Base-by-base conservation (phyloP, 176 grass and related monocot genomes). In the Themeda triandra region DNA sequence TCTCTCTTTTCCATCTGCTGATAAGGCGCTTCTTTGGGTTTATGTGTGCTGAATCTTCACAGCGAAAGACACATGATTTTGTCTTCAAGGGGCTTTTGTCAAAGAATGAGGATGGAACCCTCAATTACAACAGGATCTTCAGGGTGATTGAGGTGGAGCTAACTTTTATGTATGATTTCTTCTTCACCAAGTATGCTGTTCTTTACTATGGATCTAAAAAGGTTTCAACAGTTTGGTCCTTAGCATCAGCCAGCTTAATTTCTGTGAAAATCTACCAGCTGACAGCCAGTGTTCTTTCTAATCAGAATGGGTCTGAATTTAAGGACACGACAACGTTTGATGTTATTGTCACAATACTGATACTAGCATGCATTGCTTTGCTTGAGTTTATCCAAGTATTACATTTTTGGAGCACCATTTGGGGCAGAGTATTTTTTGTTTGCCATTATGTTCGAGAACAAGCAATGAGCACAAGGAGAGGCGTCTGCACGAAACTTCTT, bases 1-100 rank as follows among this genome's bases (percentile, higher is more conserved):
- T 86, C 77, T 80, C 77, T 24, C 85, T 86, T 31, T 86, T 74
- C 5, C 68, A 74, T 40, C 32, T 80, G 23, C 11, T 86, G 31
- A 64, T 41, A 40, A 65, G 77, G 84, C 84, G 77, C n/a, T 80
- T 66, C 17, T 86, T 86, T 73, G 84, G 77, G 31, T 86, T 80
- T 11, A 1, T 2, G 0, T 80, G 30, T 15, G 67, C 10, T 0
- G 84, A 86, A 49, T 73, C 68, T 33, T 48, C 68, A 9, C 42
- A 31, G 1, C 14, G 15, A 4, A 86, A 71, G 69, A 29, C 77
- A 11, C 77, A 73, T 41, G 68, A 80, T 80, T 80, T 86, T 2
- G 68, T 86, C 10, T 73, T 86, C 4, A 53, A 86, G 23, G 84
- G 84, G 3, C 32, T 86, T 4, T 30, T 80, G 5, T 63, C 42